Evolutionary conservation across 2,329 filamentous ascomycete genomes (phyloP).

Genomic region (Colletotrichum echinochloae): DNA sequence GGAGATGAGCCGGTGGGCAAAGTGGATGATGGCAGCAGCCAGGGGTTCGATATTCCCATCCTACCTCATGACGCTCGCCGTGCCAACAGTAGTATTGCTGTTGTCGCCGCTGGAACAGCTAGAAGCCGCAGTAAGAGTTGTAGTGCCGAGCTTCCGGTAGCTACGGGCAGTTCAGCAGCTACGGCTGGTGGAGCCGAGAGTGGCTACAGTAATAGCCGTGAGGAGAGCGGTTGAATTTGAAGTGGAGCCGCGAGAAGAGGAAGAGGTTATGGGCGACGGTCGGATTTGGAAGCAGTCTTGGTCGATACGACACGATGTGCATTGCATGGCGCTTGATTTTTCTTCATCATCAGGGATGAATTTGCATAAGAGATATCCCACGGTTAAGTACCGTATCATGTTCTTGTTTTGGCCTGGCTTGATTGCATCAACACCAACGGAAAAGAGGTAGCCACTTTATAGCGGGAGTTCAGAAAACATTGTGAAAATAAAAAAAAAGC

Average conservation of each 20-base stretch:
- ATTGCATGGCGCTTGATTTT: conserved; percentile 20
- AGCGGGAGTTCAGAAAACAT: background rate
- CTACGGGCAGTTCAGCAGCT: conserved; percentile 53
- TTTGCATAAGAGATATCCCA: conserved; percentile 1
- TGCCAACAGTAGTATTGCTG: conserved; percentile 46
- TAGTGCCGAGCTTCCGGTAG: conserved; percentile 45
- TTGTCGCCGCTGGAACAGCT: conserved; percentile 49
- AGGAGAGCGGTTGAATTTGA: conserved; percentile 44
- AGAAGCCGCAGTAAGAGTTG: conserved; percentile 49
- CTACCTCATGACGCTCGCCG: conserved; percentile 43
- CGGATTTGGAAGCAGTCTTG: background rate
- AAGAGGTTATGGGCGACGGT: too few species aligned
- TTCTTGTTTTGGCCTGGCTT: background rate
- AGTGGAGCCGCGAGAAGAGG: background rate
- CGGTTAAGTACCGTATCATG: background rate
- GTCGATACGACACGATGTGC: background rate
- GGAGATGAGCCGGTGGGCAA: conserved; percentile 40
- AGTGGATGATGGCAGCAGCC: background rate
- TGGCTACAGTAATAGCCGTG: conserved; percentile 52
- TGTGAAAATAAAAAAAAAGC: conserved; percentile 17
- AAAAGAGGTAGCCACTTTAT: background rate
- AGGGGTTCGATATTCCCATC: conserved; percentile 39
- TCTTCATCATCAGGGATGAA: background rate
- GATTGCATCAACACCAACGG: background rate
- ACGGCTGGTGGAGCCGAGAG: conserved; percentile 55